These are phyloP conservation scores for Boletus speciosus DNA, from an alignment of 768 basidiomycete genomes.

Conservation along the genomic window DNA sequence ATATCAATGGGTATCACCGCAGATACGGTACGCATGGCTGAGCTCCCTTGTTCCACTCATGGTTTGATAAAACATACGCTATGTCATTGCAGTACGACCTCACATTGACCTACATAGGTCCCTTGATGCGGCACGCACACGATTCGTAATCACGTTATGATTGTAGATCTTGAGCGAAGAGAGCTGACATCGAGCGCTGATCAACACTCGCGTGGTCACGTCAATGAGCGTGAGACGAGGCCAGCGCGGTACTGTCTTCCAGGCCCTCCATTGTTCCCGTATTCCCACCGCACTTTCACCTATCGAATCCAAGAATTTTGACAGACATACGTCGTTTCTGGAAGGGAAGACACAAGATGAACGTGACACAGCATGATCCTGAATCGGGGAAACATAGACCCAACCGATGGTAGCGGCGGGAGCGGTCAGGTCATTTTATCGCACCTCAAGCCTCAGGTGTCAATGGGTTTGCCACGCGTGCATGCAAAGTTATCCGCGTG, in stretches of 20 bases:
- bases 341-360: background rate
- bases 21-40: background rate
- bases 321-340: background rate
- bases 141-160: background rate
- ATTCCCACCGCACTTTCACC: background rate
- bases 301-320: background rate
- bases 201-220: slow-evolving; percentile 7
- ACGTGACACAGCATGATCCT: background rate
- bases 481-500: background rate
- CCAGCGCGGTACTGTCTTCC: too few species aligned
- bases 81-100: background rate
- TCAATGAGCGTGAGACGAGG: slow-evolving; percentile 1
- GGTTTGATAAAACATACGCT: background rate
- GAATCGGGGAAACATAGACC: background rate
- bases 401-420: background rate
- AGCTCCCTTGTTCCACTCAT: background rate
- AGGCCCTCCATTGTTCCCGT: background rate
- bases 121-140: slow-evolving; percentile 3
- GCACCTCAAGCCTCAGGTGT: background rate
- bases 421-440: background rate
- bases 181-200: slow-evolving; percentile 7
- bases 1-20: background rate
- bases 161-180: slow-evolving; percentile 1
- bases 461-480: background rate
- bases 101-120: background rate